Evolutionary conservation across 768 basidiomycete species (phyloP), one percentile per base, ranked within the genome.

Genomic region (Mycena olivaceomarginata): DNA sequence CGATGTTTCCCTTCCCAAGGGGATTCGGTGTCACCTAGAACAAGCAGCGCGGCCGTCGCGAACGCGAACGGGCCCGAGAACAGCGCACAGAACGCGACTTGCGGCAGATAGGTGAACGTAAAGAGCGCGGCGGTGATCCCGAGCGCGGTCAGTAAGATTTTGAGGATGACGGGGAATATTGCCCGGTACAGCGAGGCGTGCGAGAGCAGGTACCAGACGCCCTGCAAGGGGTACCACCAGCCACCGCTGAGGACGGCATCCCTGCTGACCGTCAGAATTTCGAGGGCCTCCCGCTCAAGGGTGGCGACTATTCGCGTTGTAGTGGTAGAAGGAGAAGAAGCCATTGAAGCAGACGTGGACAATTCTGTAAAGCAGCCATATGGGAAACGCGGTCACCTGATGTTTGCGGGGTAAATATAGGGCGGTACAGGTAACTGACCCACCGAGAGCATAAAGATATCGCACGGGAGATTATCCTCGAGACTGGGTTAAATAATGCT

Each of bases 41-140:
- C 87, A 79, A 89, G 83, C 12, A 86, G 48, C 2, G 90, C 85
- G 5, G 92, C 92, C 11, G 88, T 88, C 43, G 92, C 80, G 81
- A 93, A 92, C 1, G 92, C 92, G 39, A 94, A 87, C 6, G 93
- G 93, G 1, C 94, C 94, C 0, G 90, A 90, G 79, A 94, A 88
- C 70, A 94, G 77, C 2, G 92, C 89, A 51, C 93, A 91, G 63
- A 94, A 82, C 56, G 92, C 92, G 46, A 92, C 90, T 81, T 94
- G 93, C 3, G 94, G 94, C 11, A 94, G 80, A 85, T 93, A 95
- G 22, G 91, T 90, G 84, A 92, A 89, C 79, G 89, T 82, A 80
- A 93, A 92, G 10, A 93, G 80, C n/a, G 82, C 85, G 31, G 75
- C 75, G 51, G 90, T 90, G 63, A 90, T 85, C 5, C 82, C 84